These are phyloP conservation scores for Whalleya microplaca DNA, from an alignment of 2,329 filamentous ascomycete species.

Conservation along the genomic window DNA sequence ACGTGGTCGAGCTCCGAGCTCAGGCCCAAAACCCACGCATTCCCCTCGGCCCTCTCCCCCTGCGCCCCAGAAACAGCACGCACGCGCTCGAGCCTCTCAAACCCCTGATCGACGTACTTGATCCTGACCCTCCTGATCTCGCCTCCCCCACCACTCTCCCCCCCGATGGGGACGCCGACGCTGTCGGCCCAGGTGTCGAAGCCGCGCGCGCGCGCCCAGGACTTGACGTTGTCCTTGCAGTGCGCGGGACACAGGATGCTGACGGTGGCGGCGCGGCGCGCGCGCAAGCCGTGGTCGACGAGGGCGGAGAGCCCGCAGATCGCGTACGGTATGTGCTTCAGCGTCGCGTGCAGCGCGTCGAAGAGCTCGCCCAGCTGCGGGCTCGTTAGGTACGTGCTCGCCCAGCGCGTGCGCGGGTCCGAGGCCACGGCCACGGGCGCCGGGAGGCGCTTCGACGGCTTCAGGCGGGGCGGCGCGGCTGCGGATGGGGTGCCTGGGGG, in stretches of 20 bases:
- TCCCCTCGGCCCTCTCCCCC: too few species aligned
- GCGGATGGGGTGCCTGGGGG: too few species aligned
- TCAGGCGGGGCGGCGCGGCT: not conserved
- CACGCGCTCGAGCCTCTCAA: slow-evolving; percentile 34
- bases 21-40: slow-evolving; percentile 29
- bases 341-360: slow-evolving; percentile 41
- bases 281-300: slow-evolving; percentile 46
- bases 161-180: slow-evolving; percentile 49
- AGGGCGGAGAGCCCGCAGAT: slow-evolving; percentile 52
- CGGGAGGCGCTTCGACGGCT: slow-evolving; percentile 1
- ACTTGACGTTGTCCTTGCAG: slow-evolving; percentile 34
- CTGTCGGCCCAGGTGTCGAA: slow-evolving; percentile 43
- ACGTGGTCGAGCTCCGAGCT: slow-evolving; percentile 33
- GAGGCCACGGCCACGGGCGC: not conserved
- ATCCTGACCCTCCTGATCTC: slow-evolving; percentile 40
- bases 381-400: slow-evolving; percentile 31
- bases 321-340: slow-evolving; percentile 50
- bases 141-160: slow-evolving; percentile 20
- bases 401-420: slow-evolving; percentile 10
- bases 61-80: slow-evolving; percentile 6
- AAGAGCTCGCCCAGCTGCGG: slow-evolving; percentile 44
- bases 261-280: slow-evolving; percentile 37
- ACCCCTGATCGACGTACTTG: slow-evolving; percentile 38
- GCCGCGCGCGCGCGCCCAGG: slow-evolving; percentile 36
- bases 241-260: slow-evolving; percentile 46